Evolutionary conservation across 2,329 filamentous ascomycete genomes (phyloP).

Genomic region (Xylariaceae sp.): DNA sequence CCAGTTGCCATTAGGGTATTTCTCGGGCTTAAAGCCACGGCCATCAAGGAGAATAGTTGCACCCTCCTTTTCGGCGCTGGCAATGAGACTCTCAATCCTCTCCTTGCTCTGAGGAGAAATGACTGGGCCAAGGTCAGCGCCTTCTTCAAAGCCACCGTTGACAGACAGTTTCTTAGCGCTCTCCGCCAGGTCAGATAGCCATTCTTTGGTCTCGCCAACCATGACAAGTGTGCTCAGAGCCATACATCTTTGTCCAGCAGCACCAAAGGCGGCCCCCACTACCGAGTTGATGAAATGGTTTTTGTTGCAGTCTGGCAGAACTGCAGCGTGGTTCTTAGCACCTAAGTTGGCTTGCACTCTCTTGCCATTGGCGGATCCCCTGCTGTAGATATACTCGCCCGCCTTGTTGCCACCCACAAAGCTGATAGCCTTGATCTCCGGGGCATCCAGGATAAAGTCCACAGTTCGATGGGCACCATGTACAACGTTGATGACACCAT

Average conservation of each 20-base stretch:
- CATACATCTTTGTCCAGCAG: slow-evolving; percentile 84
- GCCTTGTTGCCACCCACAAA: slow-evolving; percentile 87
- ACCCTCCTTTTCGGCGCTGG: slow-evolving; percentile 73
- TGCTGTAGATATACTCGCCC: slow-evolving; percentile 78
- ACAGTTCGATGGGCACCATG: slow-evolving; percentile 78
- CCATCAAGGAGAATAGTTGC: slow-evolving; percentile 81
- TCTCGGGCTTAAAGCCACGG: slow-evolving; percentile 66
- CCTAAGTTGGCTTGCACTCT: slow-evolving; percentile 84
- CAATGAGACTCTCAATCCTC: slow-evolving; percentile 72
- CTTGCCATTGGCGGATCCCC: slow-evolving; percentile 80
- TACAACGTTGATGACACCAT: slow-evolving; percentile 77
- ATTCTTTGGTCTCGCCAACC: slow-evolving; percentile 80
- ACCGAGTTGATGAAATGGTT: slow-evolving; percentile 85
- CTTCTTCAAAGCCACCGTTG: slow-evolving; percentile 76
- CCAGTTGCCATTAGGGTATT: slow-evolving; percentile 85
- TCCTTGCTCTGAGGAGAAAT: slow-evolving; percentile 76
- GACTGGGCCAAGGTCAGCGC: slow-evolving; percentile 76
- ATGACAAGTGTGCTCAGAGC: slow-evolving; percentile 78
- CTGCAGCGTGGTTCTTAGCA: slow-evolving; percentile 83
- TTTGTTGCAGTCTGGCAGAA: slow-evolving; percentile 84
- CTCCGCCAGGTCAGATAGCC: slow-evolving; percentile 74
- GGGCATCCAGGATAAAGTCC: slow-evolving; percentile 82
- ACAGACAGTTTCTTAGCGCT: slow-evolving; percentile 68
- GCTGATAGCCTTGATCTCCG: slow-evolving; percentile 78
- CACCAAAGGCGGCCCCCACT: slow-evolving; percentile 78